phyloP scores from a whole-genome alignment of 208 protist species.

The Vickermania ingenoplastis region DNA sequence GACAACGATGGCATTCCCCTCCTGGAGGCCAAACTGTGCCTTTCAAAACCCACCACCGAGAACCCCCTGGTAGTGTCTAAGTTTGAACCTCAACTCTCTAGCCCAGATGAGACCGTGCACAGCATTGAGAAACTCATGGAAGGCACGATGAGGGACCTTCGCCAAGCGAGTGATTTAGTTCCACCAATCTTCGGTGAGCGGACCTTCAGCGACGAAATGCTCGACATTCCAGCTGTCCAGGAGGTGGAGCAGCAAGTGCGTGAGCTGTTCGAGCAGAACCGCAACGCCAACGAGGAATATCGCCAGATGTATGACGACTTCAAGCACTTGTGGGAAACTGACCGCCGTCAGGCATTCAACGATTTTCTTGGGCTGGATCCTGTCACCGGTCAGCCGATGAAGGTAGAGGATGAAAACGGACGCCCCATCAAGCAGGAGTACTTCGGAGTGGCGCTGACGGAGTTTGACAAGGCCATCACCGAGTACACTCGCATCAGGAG shows the following conservation, averaged over 20 bases:
- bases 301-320: slow-evolving; percentile 79
- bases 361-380: slow-evolving; percentile 76
- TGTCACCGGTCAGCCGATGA: slow-evolving; percentile 3
- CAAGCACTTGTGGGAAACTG: slow-evolving; percentile 88
- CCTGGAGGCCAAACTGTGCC: slow-evolving; percentile 84
- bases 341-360: slow-evolving; percentile 81
- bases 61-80: slow-evolving; percentile 33
- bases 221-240: slow-evolving; percentile 8
- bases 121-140: slow-evolving; percentile 47
- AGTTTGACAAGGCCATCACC: slow-evolving; percentile 92
- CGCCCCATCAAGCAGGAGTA: slow-evolving; percentile 47
- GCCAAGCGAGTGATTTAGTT: slow-evolving; percentile 44
- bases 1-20: slow-evolving; percentile 87
- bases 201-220: slow-evolving; percentile 37
- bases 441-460: slow-evolving; percentile 83
- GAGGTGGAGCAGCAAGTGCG: slow-evolving; percentile 59
- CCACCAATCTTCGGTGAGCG: slow-evolving; percentile 30
- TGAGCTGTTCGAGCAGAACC: slow-evolving; percentile 61
- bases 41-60: slow-evolving; percentile 56
- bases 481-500: slow-evolving; percentile 85
- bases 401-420: slow-evolving; percentile 18
- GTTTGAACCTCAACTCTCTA: slow-evolving; percentile 62
- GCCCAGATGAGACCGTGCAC: slow-evolving; percentile 16
- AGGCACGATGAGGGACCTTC: slow-evolving; percentile 61
- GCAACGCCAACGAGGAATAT: slow-evolving; percentile 75